phyloP scores from a whole-genome alignment of 1,284 basidiomycete genomes.

The Ceratobasidium sp. region DNA sequence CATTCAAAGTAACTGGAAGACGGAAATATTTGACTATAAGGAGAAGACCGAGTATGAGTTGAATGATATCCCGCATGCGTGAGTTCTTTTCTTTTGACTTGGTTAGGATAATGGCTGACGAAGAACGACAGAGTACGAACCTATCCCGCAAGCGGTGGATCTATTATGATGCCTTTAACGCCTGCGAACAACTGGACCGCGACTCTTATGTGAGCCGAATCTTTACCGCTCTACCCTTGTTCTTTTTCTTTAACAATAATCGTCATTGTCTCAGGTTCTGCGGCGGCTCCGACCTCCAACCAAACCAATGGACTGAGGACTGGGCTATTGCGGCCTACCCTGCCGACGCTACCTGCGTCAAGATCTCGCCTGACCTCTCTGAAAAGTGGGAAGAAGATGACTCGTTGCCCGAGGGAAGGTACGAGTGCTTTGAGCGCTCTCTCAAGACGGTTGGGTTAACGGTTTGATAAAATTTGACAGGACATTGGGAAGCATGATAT shows the following conservation, averaged over 20 bases:
- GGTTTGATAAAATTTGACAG: conserved; percentile 53
- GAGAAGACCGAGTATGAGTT: conserved; percentile 60
- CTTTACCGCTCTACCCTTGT: conserved; percentile 68
- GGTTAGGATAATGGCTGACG: conserved; percentile 65
- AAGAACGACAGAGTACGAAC: conserved; percentile 69
- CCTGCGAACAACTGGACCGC: conserved; percentile 89
- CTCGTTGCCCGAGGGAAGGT: conserved; percentile 71
- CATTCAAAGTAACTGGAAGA: conserved; percentile 79
- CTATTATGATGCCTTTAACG: conserved; percentile 90
- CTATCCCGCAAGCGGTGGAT: conserved; percentile 92
- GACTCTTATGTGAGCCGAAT: conserved; percentile 64
- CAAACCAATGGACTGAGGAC: conserved; percentile 67
- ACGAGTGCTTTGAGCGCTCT: conserved; percentile 64
- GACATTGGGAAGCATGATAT: conserved; percentile 82
- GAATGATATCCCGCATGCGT: conserved; percentile 47
- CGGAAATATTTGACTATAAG: conserved; percentile 74
- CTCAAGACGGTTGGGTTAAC: no score
- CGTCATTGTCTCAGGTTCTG: conserved; percentile 70
- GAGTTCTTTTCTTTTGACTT: conserved; percentile 52
- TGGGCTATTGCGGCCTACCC: conserved; percentile 62
- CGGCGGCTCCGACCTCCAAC: conserved; percentile 83
- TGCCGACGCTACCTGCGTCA: conserved; percentile 62
- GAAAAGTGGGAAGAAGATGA: conserved; percentile 73
- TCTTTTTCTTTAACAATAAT: conserved; percentile 71
- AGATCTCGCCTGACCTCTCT: conserved; percentile 82